phyloP scores from a whole-genome alignment of 805 yeast genomes.

The Wickerhamiella cacticola region DNA sequence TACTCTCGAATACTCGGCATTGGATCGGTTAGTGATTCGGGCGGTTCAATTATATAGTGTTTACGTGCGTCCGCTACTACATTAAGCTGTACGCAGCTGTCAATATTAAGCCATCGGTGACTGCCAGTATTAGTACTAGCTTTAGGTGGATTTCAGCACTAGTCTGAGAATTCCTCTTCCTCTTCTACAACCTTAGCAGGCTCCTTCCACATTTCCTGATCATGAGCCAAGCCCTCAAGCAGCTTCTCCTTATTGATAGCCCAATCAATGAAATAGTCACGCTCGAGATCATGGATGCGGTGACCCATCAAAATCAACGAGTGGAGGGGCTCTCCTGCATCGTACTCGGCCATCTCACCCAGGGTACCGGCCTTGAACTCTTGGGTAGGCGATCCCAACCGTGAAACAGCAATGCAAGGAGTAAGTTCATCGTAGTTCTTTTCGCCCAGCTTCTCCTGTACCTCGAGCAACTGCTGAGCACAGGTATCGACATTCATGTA shows the following conservation, averaged over 20 bases:
- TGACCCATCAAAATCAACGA: conserved; percentile 83
- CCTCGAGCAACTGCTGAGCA: conserved; percentile 73
- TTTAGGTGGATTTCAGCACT: too few species aligned
- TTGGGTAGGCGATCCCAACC: conserved; percentile 82
- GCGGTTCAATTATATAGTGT: too few species aligned
- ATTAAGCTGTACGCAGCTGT: too few species aligned
- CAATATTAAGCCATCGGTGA: too few species aligned
- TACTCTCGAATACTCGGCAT: too few species aligned
- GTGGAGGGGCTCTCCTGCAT: conserved; percentile 89
- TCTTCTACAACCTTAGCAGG: too few species aligned
- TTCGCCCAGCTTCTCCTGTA: conserved; percentile 67
- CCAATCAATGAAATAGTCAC: conserved; percentile 70
- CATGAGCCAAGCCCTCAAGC: conserved; percentile 36
- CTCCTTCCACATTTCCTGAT: conserved; percentile 17
- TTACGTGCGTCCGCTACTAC: too few species aligned
- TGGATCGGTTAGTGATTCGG: too few species aligned
- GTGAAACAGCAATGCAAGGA: conserved; percentile 86
- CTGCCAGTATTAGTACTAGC: too few species aligned
- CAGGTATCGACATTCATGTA: conserved; percentile 90
- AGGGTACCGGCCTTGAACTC: conserved; percentile 75
- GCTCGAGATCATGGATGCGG: conserved; percentile 83
- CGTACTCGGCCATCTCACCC: conserved; percentile 63
- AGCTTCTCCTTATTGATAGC: conserved; percentile 48
- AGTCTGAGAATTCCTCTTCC: too few species aligned
- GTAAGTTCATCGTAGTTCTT: conserved; percentile 74